Percentiles rank a stretch among this genome's conserved stretches.
phyloP scores from a whole-genome alignment of 352 stramenopile genomes.

The Bremia lactucae region DNA sequence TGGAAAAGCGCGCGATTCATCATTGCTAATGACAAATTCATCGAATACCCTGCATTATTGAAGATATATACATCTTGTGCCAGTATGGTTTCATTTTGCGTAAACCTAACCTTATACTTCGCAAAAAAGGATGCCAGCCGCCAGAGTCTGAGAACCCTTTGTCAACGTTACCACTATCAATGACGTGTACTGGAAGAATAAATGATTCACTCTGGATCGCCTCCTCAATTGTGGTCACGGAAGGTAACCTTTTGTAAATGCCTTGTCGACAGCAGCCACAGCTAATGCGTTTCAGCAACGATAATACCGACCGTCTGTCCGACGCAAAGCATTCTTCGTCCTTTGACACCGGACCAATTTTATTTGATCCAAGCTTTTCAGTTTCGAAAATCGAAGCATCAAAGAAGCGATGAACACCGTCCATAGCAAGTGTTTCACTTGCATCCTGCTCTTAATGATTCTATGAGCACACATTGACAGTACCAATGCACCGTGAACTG shows the following conservation, averaged over 20 bases:
- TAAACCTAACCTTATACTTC: constrained; percentile 89
- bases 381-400: constrained; percentile 65
- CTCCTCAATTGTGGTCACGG: constrained; percentile 92
- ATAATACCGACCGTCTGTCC: constrained; percentile 78
- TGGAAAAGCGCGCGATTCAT: constrained; percentile 94
- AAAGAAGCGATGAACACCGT: constrained; percentile 85
- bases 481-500: constrained; percentile 89
- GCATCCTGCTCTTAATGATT: constrained; percentile 75
- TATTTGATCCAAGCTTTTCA: constrained; percentile 55
- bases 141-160: constrained; percentile 65
- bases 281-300: constrained; percentile 68
- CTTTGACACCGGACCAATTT: constrained; percentile 68
- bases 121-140: constrained; percentile 87
- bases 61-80: constrained; percentile 89
- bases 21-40: constrained; percentile 90
- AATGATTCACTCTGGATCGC: constrained; percentile 89
- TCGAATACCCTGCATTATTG: constrained; percentile 90
- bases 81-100: constrained; percentile 73
- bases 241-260: constrained; percentile 80
- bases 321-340: constrained; percentile 85
- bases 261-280: constrained; percentile 62
- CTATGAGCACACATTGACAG: constrained; percentile 74
- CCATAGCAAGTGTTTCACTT: constrained; percentile 64
- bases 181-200: constrained; percentile 69
- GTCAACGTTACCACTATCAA: constrained; percentile 79